Conservation (phyloP, 192 early-diverging fungal species). For the Backusella luteola region DNA sequence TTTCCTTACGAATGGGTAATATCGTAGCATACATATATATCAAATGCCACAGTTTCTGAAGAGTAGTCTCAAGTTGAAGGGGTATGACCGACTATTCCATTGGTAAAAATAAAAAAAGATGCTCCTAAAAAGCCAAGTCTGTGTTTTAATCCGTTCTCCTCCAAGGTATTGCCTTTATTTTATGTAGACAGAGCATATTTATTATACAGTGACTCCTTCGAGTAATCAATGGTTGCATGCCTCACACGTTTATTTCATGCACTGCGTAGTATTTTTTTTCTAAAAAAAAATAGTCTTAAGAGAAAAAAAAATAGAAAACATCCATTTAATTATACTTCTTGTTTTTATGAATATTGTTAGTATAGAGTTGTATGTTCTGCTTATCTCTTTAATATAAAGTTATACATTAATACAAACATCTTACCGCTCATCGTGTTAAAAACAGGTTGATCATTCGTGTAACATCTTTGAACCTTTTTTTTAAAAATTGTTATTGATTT, state of each 20-base stretch:
- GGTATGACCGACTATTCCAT: background rate
- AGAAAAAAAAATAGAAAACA: background rate
- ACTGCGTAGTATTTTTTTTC: background rate
- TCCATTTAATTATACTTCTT: background rate
- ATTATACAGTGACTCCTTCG: background rate
- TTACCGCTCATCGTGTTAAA: background rate
- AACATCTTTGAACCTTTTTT: background rate
- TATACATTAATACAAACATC: background rate
- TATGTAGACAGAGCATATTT: background rate
- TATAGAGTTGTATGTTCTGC: background rate
- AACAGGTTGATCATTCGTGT: background rate
- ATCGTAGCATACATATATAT: background rate
- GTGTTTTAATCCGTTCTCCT: background rate
- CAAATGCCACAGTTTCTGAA: background rate
- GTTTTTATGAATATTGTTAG: background rate
- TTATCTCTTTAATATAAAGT: background rate
- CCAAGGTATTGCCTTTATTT: background rate
- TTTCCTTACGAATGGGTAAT: background rate
- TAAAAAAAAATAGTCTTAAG: background rate
- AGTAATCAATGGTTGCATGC: background rate
- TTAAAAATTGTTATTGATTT: background rate
- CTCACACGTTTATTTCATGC: background rate
- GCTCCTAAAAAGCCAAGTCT: background rate
- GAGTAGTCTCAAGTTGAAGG: background rate
- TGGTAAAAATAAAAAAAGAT: background rate